Evolutionary conservation across 495 filamentous ascomycete species (phyloP).

Genomic region (Tuber indicum): DNA sequence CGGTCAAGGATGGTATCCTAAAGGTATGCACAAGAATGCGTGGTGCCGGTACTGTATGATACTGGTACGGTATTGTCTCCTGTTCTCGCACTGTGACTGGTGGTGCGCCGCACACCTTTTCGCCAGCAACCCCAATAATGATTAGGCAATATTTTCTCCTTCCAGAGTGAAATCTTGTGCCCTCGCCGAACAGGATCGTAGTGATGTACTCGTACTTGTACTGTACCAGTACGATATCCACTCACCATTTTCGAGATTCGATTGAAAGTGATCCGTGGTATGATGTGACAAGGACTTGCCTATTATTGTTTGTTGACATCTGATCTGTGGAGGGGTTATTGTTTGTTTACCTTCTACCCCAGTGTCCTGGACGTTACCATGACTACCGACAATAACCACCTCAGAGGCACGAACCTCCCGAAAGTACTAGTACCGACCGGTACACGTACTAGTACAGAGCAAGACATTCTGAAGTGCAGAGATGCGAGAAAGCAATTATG

Average conservation of each 20-base stretch:
- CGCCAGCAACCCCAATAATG: background rate
- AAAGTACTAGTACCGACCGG: too few species aligned
- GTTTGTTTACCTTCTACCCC: background rate
- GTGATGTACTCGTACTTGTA: background rate
- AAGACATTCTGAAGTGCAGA: constrained; percentile 2
- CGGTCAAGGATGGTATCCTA: too few species aligned
- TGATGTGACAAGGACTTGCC: background rate
- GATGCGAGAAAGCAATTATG: background rate
- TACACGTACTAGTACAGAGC: background rate
- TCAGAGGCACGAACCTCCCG: background rate
- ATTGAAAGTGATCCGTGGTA: background rate
- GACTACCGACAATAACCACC: background rate
- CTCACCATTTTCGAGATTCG: background rate
- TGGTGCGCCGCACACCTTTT: background rate
- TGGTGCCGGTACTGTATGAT: too few species aligned
- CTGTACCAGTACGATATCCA: background rate
- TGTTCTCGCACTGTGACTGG: too few species aligned
- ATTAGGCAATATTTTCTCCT: background rate
- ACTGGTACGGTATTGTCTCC: too few species aligned
- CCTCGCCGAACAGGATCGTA: background rate
- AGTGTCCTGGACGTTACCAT: background rate
- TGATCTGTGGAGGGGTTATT: background rate
- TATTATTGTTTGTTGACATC: background rate
- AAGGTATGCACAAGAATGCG: too few species aligned
- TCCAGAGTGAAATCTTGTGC: background rate